Evolutionary conservation across 495 filamentous ascomycete species (phyloP), one percentile per base, ranked within the genome.

Genomic region (Coniosporium apollinis): DNA sequence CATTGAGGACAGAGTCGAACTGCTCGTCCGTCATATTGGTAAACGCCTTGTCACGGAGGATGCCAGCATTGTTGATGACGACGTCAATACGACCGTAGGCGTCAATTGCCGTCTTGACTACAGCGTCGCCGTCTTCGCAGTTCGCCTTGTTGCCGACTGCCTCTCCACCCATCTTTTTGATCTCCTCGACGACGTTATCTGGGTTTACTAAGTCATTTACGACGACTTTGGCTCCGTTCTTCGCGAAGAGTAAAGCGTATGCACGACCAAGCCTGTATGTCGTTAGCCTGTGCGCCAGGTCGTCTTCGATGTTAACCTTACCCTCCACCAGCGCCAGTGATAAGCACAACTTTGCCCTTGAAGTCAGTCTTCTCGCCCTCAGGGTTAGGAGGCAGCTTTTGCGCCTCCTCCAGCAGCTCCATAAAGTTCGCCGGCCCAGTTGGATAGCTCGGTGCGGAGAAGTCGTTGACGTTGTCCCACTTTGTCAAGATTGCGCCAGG

Each of bases 41-140:
- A 63, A 97, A 97, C 22, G 89, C 87, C 70, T 94, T 96, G 67
- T 97, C 89, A 36, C 89, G 73, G 22, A 97, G 72, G 50, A 97
- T 96, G 52, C 89, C 89, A 30, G 89, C 89, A 51, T 97, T 97
- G 71, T 97, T 97, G 57, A 97, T 66, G 43, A 97, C 59, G 36
- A 96, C 79, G 52, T 97, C 89, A 47, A 97, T 70, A 36, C 91
- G 82, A 46, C 89, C 89, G 47, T 81, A 96, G 24, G 82, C 73
- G 52, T 96, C 89, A 46, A 97, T 92, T 38, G 85, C 84, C 38
- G 65, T 72, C 66, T 94, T 89, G 47, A 97, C 76, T 30, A 96
- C 84, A 19, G 70, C 74, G 29, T 94, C 87, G 34, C 89, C 89
- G 40, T 97, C 85, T 58, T 94, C 86, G 45, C 82, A 87, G 28